Conservation (phyloP, 2,329 filamentous ascomycete species). For the Penicillium freii region DNA sequence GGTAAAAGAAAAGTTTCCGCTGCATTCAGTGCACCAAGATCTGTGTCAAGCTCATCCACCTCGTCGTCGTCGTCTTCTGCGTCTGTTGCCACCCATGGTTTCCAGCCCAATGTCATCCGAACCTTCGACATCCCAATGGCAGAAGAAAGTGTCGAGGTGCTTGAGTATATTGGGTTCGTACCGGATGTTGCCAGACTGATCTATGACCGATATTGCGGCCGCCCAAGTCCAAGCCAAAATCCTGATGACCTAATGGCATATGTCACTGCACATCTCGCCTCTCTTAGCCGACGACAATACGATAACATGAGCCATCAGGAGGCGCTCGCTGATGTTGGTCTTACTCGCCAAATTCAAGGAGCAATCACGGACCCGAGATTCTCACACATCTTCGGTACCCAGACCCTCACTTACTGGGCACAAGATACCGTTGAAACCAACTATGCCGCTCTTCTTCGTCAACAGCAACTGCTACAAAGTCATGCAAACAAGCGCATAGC, state of each 20-base stretch:
- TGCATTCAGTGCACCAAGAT: neutral
- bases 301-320: neutral
- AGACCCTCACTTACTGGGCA: neutral
- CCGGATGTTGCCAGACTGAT: conserved; percentile 8
- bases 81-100: neutral
- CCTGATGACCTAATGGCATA: conserved; percentile 6
- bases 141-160: conserved; percentile 9
- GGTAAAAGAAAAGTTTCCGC: neutral
- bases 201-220: conserved; percentile 6
- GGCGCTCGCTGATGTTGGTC: neutral
- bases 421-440: neutral
- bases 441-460: neutral
- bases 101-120: neutral
- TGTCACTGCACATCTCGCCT: conserved; percentile 3
- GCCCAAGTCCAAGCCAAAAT: conserved; percentile 1
- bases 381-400: neutral
- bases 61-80: neutral
- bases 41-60: neutral
- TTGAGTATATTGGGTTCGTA: conserved; percentile 9
- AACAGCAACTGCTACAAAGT: neutral
- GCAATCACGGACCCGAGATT: conserved; percentile 1
- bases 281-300: neutral
- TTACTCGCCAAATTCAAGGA: conserved; percentile 1
- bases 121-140: neutral
- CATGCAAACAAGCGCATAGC: conserved; percentile 1